Evolutionary conservation across 2,329 filamentous ascomycete species (phyloP), one percentile per base, ranked within the genome.

Genomic region (Elsinoe arachidis): DNA sequence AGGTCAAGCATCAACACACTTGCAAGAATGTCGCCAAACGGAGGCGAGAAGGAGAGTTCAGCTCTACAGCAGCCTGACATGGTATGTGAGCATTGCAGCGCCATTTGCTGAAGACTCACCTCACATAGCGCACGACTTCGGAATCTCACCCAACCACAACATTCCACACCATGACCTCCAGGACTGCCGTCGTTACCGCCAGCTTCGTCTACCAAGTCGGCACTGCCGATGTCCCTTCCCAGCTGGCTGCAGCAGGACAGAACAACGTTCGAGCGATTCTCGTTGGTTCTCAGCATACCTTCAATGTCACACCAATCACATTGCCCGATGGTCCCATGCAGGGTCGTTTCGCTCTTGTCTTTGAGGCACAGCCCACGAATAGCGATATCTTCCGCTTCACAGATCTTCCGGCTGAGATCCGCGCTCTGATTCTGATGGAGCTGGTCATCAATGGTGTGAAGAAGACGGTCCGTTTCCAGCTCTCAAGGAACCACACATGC

Each of bases 361-460:
- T 63, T 4, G 52, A 61, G 41, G 59, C 61, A 17, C 46, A 57
- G 23, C 58, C 54, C 39, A 11, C 15, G 4, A 14, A 35, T 2
- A n/a, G 55, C 11, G 55, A 59, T 3, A 46, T 19, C 1, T 59
- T 59, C 10, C 58, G 54, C 1, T 59, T 61, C 26, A 57, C 58
- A 1, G 44, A 61, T 14, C 52, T 65, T 23, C 61, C 62, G 9
- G 23, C 59, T 3, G 63, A 65, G 47, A 55, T 65, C 15, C 60
- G 61, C 35, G 60, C 58, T 33, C 60, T 63, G 53, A 59, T 65
- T 21, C 62, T 63, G 30, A 41, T 58, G 4, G 9, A 30, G 26
- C 26, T 30, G 26, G 26, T 30, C 26, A 9, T 30, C 26, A 4
- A 30, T 30, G 26, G 26, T 9, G 5, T 9, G 26, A 30, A 30